Evolutionary conservation across 352 stramenopile genomes (phyloP), one percentile per base, ranked within the genome.

Genomic region (Bremia lactucae): DNA sequence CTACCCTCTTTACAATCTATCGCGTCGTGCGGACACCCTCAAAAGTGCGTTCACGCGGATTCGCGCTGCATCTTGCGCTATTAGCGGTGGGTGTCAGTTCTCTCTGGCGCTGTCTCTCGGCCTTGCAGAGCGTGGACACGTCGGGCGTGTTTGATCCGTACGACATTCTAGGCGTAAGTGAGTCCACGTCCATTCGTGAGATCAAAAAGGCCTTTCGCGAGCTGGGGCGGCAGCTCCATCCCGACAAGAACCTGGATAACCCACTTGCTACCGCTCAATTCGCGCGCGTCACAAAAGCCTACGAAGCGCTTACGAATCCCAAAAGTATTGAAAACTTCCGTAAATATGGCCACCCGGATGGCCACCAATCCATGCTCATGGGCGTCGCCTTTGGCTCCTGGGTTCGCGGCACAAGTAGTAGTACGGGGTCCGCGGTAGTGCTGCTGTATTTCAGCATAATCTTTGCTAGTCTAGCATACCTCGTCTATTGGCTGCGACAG

Each of bases 141-240:
- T 84, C 72, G 18, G 76, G 72, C 43, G 52, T 85, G 24, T 90
- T 93, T 43, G 80, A 93, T 34, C 80, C 80, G 36, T 93, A 90
- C 49, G 77, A 93, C 52, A 93, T 90, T 46, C 55, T 93, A 28
- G 50, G 72, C 42, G 65, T 93, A 16, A 61, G 65, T 11, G 72
- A 83, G 26, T 63, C 59, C 1, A 52, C 75, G 3, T 72, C 67
- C 10, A 31, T 64, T 26, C 59, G 58, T 16, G 55, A 87, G 37
- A 87, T 93, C 50, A 79, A 80, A 43, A 85, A 83, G 50, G 74
- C 73, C 8, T 93, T 83, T 52, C 67, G 80, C 21, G 50, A 50
- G 13, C 64, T 93, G 23, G 72, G 77, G 0, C 51, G 72, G 15
- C 47, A 82, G 56, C 49, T 89, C 33, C 80, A 93, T 37, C 80